phyloP scores from a whole-genome alignment of 495 filamentous ascomycete genomes.

The Penicillium flavigenum region DNA sequence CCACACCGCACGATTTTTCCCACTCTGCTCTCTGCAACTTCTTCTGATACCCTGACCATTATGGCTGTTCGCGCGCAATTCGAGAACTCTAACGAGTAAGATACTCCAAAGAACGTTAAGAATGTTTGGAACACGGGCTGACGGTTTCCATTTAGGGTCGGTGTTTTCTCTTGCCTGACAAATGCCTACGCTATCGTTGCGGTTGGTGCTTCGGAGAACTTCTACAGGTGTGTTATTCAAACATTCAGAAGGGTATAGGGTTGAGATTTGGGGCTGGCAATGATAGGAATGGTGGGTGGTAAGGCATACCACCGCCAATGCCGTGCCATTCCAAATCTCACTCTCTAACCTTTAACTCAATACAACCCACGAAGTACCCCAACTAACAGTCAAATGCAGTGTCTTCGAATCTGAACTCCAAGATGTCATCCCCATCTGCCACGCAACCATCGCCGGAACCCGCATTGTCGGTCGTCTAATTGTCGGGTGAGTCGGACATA shows the following conservation, averaged over 20 bases:
- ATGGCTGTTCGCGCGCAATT: conserved; percentile 91
- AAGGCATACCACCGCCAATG: neutral
- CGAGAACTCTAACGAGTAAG: conserved; percentile 98
- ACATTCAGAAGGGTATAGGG: too few species aligned
- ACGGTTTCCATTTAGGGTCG: conserved; percentile 62
- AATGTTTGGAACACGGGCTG: neutral
- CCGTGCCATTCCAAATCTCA: neutral
- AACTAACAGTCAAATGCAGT: conserved; percentile 28
- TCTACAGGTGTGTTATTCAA: conserved; percentile 67
- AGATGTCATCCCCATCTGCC: conserved; percentile 96
- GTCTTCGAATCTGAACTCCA: conserved; percentile 96
- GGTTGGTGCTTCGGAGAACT: conserved; percentile 94
- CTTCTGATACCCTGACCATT: conserved; percentile 15
- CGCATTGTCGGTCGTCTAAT: conserved; percentile 93
- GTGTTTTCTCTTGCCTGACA: conserved; percentile 93
- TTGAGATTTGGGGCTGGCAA: neutral
- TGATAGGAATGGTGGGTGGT: neutral
- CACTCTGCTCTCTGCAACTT: conserved; percentile 1
- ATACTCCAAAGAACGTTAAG: neutral
- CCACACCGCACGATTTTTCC: conserved; percentile 9
- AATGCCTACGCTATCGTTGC: conserved; percentile 95
- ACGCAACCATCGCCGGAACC: conserved; percentile 95
- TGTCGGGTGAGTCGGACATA: conserved; percentile 65
- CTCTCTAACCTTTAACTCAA: neutral
- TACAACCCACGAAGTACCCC: conserved; percentile 2